Base-by-base conservation (phyloP, 352 stramenopile genomes). In the Globisporangium sylvaticum region DNA sequence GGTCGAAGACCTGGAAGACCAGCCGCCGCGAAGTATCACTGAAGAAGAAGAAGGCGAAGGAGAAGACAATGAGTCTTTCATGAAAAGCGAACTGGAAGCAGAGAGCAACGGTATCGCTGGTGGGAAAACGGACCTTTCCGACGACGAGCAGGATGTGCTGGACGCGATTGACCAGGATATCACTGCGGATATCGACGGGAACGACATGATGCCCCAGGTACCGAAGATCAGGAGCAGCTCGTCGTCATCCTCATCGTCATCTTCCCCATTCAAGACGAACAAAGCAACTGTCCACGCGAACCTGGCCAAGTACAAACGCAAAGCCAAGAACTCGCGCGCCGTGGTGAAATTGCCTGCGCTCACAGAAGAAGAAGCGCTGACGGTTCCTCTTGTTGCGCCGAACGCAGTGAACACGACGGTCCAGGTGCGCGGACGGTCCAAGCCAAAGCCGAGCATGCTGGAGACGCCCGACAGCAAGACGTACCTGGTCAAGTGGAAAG, bases 401-500 rank as follows among this genome's bases (percentile, higher is more conserved):
- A 91, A 91, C 62, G 81, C 86, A 1, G 88, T 96, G 46, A 96
- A 96, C 63, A 92, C 87, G 34, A 92, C 74, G 2, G 74, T 96
- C 7, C 86, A 94, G 79, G 88, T 96, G 56, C 88, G 88, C 22
- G 88, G 88, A 3, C 79, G 86, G 6, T 74, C 78, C 14, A 94
- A 91, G 46, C 87, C 87, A 9, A 92, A 92, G 73, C 63, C 76
- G 34, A 93, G 79, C 53, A 89, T 92, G 73, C 62, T 84, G 15
- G 84, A 94, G 32, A 96, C 88, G 12, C 88, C 88, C 10, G 86
- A 94, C 63, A 92, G 86, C 65, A 84, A 81, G 34, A 90, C 87
- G 22, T 96, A 94, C 73, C 62, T 96, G 58, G 74, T 96, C 18
- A 96, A 96, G 72, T 96, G 88, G 88, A 94, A 94, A 60, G 88